phyloP scores from a whole-genome alignment of 148 eudicot species.

The Silene latifolia region DNA sequence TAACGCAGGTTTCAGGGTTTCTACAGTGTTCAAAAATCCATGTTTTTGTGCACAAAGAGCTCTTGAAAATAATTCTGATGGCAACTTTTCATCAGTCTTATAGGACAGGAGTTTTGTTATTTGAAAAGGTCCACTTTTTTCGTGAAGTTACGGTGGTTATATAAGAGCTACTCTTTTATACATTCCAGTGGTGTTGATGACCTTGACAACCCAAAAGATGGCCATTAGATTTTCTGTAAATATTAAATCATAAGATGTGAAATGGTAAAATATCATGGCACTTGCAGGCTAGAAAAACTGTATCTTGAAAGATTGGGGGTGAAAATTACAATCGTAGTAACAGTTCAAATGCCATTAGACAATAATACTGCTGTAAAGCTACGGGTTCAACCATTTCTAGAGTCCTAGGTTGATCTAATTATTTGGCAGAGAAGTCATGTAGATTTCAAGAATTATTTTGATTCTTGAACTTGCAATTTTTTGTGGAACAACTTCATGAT shows the following conservation, averaged over 20 bases:
- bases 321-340: background rate
- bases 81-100: background rate
- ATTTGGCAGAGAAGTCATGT: background rate
- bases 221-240: no score
- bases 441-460: background rate
- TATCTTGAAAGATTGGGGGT: background rate
- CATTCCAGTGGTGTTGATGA: background rate
- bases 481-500: background rate
- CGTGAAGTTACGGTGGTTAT: background rate
- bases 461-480: background rate
- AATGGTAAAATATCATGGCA: background rate
- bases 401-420: background rate
- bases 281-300: background rate
- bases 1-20: no score
- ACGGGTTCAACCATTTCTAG: background rate
- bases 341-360: background rate
- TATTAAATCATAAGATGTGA: no score
- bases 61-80: no score
- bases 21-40: no score
- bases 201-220: no score
- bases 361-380: no score
- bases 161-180: background rate
- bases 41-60: no score
- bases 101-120: background rate
- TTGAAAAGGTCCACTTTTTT: background rate